Evolutionary conservation across 2,329 filamentous ascomycete genomes (phyloP).

Genomic region (Bipolaris cookei): DNA sequence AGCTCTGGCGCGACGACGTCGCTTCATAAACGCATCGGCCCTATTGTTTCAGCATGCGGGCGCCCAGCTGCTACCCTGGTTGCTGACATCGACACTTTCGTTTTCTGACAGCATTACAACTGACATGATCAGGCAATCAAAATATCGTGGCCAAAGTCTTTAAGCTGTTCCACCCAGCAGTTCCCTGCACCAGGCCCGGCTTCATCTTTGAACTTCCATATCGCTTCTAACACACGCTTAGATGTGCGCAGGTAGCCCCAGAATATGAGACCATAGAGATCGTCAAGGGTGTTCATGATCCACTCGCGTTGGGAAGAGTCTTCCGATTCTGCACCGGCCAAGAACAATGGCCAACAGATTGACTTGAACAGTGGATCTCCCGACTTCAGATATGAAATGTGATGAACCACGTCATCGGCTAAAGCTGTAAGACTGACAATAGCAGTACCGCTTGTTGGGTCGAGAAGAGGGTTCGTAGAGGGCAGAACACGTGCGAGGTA

Average conservation of each 20-base stretch:
- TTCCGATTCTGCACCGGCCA: conserved; percentile 63
- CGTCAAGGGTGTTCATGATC: conserved; percentile 57
- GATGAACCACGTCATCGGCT: conserved; percentile 58
- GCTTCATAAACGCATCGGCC: not conserved
- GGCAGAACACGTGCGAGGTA: conserved; percentile 46
- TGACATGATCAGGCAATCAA: conserved; percentile 38
- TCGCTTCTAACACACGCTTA: conserved; percentile 42
- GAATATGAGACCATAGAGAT: conserved; percentile 44
- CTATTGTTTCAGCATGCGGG: not conserved
- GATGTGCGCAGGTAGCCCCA: conserved; percentile 50
- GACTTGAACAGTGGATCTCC: conserved; percentile 64
- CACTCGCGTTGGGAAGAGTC: conserved; percentile 57
- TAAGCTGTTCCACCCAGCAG: conserved; percentile 46
- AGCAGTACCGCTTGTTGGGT: conserved; percentile 48
- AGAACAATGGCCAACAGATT: conserved; percentile 65
- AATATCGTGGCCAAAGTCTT: conserved; percentile 40
- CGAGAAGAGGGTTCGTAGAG: conserved; percentile 47
- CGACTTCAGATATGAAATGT: conserved; percentile 58
- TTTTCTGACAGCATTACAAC: not conserved
- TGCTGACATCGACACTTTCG: not conserved
- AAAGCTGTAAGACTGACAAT: conserved; percentile 48
- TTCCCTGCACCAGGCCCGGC: conserved; percentile 29
- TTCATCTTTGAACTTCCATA: conserved; percentile 44
- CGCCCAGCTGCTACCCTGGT: not conserved
- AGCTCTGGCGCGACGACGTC: not conserved